Evolutionary conservation across 2,329 filamentous ascomycete genomes (phyloP).

Genomic region (Sclerotinia glacialis): DNA sequence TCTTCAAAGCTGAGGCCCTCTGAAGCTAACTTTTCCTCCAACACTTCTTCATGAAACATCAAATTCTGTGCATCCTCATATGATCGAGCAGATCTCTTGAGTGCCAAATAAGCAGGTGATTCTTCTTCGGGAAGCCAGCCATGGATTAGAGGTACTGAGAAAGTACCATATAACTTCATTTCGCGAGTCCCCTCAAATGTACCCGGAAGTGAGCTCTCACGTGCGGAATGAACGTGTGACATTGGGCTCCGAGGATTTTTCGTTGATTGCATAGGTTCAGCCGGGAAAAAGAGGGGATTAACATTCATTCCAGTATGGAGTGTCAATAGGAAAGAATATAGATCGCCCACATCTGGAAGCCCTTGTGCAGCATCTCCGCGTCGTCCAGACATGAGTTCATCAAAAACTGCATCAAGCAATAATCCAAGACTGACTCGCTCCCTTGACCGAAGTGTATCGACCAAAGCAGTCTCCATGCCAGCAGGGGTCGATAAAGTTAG

Average conservation of each 20-base stretch:
- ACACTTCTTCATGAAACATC: conserved; percentile 82
- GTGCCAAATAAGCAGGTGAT: conserved; percentile 65
- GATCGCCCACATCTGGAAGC: conserved; percentile 80
- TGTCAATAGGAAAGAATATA: conserved; percentile 83
- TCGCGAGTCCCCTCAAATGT: conserved; percentile 84
- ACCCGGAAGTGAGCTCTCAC: conserved; percentile 56
- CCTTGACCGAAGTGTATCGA: conserved; percentile 72
- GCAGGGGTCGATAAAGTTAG: conserved; percentile 78
- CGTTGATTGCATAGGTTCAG: conserved; percentile 40
- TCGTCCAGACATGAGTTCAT: conserved; percentile 81
- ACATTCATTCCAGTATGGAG: conserved; percentile 98
- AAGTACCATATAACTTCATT: conserved; percentile 87
- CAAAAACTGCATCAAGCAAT: conserved; percentile 84
- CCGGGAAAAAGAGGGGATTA: conserved; percentile 80
- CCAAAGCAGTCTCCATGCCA: conserved; percentile 64
- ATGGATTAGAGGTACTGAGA: conserved; percentile 84
- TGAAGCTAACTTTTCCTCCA: conserved; percentile 72
- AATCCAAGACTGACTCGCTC: conserved; percentile 87
- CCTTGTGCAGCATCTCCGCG: conserved; percentile 58
- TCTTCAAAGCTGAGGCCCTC: conserved; percentile 67
- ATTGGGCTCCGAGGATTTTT: conserved; percentile 48
- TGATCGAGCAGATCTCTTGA: conserved; percentile 72
- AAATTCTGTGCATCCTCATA: conserved; percentile 92
- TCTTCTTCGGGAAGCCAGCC: conserved; percentile 78
- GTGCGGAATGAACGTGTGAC: conserved; percentile 50